Base-by-base conservation (phyloP, 306 rosid species). In the Begonia fuchsioides region DNA sequence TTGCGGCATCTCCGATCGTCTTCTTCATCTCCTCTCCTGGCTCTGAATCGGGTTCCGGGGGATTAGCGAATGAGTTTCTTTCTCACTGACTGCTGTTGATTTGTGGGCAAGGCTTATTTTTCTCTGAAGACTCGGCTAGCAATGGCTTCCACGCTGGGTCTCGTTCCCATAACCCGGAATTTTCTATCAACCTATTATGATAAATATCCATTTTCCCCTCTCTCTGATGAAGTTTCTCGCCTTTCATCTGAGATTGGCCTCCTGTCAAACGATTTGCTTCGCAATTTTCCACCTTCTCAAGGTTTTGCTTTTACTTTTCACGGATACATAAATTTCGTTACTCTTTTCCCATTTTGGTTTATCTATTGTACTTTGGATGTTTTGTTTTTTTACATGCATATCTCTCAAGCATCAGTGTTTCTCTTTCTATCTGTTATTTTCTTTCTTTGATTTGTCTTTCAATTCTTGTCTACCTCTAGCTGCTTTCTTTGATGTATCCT, bases 131-230 rank as follows among this genome's bases (percentile, higher is more conserved):
- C 35, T 46, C 26, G 17, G 26, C 15, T 8, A 48, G 54, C 20
- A 47, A 86, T 84, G 97, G 87, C 97, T 67, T 78, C 92, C 8
- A 90, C 75, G 17, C 94, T 76, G 62, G 97, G 97, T 56, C 67
- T 84, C 35, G 86, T 90, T 15, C 94, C 97, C 9, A 90, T 90
- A 32, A 90, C 95, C 15, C 67, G 97, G 68, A 62, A 57, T 15
- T 64, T 70, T 58, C 94, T 90, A 10, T 69, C 97, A 1, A 72
- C 95, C 15, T 90, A 74, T 35, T 90, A 90, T 67, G 97, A 90
- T 51, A 79, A 54, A 9, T 83, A 81, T 68, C 74, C 77, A 14
- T 81, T 81, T 12, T 3, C 78, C 8, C 84, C 97, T 56, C 84
- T 79, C 16, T 81, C 95, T 32, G 59, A 57, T 1, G 73, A 81